Evolutionary conservation across 129 eudicot genomes (phyloP), one percentile per base, ranked within the genome.

Genomic region (Flaveria bidentis): DNA sequence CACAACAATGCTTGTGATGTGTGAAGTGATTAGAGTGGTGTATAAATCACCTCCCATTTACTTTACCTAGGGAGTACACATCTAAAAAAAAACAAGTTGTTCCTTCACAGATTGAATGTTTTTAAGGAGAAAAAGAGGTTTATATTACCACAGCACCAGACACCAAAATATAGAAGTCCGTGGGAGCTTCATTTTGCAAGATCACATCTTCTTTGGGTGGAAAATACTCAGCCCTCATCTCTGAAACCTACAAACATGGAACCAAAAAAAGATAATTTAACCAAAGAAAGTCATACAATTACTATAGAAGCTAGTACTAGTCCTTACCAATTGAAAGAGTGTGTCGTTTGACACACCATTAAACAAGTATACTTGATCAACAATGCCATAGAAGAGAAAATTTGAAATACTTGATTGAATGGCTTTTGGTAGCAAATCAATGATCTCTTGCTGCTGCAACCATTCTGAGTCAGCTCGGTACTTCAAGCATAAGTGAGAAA

Each of bases 201-300:
- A 90, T 90, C 47, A 90, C 84, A 62, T 90, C 96, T 86, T 90
- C 96, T 80, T 78, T 86, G 10, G 96, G 96, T 64, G 92, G 92
- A 71, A 87, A 90, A 84, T 90, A 90, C 81, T 90, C 93, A 2
- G 87, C 86, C 78, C 81, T 90, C 93, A 90, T 90, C 86, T 87
- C 93, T 10, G 93, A 77, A 60, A 86, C 93, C 93, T 84, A 76
- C 22, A 73, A 60, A 49, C 44, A 68, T 26, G 60, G 30, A 50
- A 18, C 18, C 36, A 44, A 13, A 46, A 74, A 45, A 60, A 42
- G 57, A 55, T 33, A 33, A 33, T 5, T 33, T 33, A 33, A 33
- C 39, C 39, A 30, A 44, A 10, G 44, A 17, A 1, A 10, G 9
- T 14, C 5, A 33, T 50, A 41, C 4, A 41, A 20, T 55, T 57